Evolutionary conservation across 257 asterid genomes (phyloP), one percentile per base, ranked within the genome.

Genomic region (Apocynum venetum): DNA sequence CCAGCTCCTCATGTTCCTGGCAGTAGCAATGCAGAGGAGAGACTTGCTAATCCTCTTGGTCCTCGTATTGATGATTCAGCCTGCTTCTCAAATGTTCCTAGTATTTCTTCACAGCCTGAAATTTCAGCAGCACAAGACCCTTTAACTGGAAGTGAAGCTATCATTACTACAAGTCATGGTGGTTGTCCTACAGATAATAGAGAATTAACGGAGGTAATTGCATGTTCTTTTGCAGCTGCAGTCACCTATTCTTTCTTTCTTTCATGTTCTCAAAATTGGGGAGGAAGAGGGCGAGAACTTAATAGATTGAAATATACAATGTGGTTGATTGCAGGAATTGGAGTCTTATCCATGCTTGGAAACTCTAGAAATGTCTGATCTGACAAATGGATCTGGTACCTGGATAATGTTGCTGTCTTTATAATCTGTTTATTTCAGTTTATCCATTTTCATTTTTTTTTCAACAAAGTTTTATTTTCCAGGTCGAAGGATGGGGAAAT

Each of bases 331-430:
- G 86, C 91, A 91, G 97, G 90, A 78, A 78, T 77, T 80, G 75
- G 86, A 76, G 84, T 51, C 78, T 63, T 72, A 78, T 79, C 80
- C 80, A 49, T 40, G 68, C 80, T 59, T 84, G 85, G 91, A 86
- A 72, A 51, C 82, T 76, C 73, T 78, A 47, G 83, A 82, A 77
- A 75, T 75, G 61, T 79, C 89, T 19, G 88, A 83, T 55, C 35
- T 80, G 60, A 79, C 89, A 60, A 79, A 86, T 74, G 79, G 51
- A 74, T 80, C 89, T 76, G 94, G 97, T 91, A 81, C 80, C 47
- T 73, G 68, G 70, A 66, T 66, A 82, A 80, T 61, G 53, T 53
- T 38, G 19, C 8, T 43, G 44, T 73, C 70, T 52, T 20, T 41
- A 73, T 78, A 70, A 61, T 47, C 57, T 70, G 55, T 77, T 72